Percentiles rank a stretch among this genome's conserved stretches.
Evolutionary conservation across 2,329 filamentous ascomycete genomes (phyloP).

Genomic region (Meredithiella fracta): DNA sequence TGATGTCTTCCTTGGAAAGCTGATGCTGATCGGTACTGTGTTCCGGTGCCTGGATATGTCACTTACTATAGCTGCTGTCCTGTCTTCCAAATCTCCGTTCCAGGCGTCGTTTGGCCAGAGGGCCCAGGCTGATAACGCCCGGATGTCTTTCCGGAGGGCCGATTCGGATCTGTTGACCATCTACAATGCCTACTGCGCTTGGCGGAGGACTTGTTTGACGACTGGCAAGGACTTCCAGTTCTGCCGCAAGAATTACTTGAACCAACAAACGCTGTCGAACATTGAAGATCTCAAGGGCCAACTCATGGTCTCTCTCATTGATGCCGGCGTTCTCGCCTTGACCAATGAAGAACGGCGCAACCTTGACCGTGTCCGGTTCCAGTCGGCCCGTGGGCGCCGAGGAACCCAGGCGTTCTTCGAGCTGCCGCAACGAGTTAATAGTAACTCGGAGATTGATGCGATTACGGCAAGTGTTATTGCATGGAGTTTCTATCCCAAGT

Average conservation of each 20-base stretch:
- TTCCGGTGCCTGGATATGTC: conserved; percentile 87
- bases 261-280: conserved; percentile 69
- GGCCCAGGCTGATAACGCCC: conserved; percentile 63
- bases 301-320: conserved; percentile 66
- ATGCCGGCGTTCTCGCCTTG: conserved; percentile 67
- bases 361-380: conserved; percentile 53
- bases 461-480: conserved; percentile 70
- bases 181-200: conserved; percentile 83
- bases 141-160: conserved; percentile 62
- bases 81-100: conserved; percentile 92
- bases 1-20: conserved; percentile 87
- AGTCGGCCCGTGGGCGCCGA: conserved; percentile 32
- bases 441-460: conserved; percentile 63
- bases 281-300: conserved; percentile 95
- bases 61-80: conserved; percentile 77
- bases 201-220: conserved; percentile 66
- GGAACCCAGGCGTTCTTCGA: conserved; percentile 58
- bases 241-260: conserved; percentile 88
- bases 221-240: conserved; percentile 67
- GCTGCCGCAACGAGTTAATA: conserved; percentile 59
- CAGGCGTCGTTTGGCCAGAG: conserved; percentile 71
- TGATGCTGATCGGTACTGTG: conserved; percentile 70
- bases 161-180: conserved; percentile 86
- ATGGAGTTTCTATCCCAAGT: conserved; percentile 90
- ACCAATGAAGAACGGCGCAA: conserved; percentile 54